Evolutionary conservation across 2,329 filamentous ascomycete genomes (phyloP).

Genomic region (Xylaria sp.): DNA sequence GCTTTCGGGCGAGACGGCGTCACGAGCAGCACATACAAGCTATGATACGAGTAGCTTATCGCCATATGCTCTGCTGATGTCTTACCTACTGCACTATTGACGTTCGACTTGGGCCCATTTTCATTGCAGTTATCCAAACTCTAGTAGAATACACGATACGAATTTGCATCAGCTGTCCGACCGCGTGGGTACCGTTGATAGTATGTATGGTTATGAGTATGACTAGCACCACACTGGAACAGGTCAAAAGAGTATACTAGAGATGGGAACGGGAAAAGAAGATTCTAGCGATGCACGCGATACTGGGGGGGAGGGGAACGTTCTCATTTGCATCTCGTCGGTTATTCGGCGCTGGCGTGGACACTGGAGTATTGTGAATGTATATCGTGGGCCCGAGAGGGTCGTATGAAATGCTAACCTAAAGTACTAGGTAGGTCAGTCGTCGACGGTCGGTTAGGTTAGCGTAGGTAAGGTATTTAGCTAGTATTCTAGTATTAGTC

Average conservation of each 20-base stretch:
- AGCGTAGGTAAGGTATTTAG: not conserved
- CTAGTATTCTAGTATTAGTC: not conserved
- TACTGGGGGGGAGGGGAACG: not conserved
- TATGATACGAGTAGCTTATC: conserved; percentile 12
- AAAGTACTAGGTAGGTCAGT: too few species aligned
- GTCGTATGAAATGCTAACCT: not conserved
- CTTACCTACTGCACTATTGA: not conserved
- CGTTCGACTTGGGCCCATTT: not conserved
- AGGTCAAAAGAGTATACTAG: not conserved
- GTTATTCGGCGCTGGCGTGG: conserved; percentile 9
- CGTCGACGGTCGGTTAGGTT: too few species aligned
- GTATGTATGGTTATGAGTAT: not conserved
- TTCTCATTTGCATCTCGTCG: conserved; percentile 6
- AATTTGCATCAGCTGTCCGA: not conserved
- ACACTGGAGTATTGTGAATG: conserved; percentile 6
- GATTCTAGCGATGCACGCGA: not conserved
- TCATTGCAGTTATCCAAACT: not conserved
- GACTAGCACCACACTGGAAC: not conserved
- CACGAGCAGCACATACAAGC: conserved; percentile 12
- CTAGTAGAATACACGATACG: not conserved
- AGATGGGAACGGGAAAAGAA: not conserved
- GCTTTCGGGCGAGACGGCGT: conserved; percentile 4
- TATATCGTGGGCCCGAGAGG: not conserved
- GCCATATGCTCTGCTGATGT: not conserved
- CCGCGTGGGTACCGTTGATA: not conserved